Percentiles rank a stretch among this genome's conserved stretches.
Conservation (phyloP, 805 yeast genomes). For the Ogataea angusta region DNA sequence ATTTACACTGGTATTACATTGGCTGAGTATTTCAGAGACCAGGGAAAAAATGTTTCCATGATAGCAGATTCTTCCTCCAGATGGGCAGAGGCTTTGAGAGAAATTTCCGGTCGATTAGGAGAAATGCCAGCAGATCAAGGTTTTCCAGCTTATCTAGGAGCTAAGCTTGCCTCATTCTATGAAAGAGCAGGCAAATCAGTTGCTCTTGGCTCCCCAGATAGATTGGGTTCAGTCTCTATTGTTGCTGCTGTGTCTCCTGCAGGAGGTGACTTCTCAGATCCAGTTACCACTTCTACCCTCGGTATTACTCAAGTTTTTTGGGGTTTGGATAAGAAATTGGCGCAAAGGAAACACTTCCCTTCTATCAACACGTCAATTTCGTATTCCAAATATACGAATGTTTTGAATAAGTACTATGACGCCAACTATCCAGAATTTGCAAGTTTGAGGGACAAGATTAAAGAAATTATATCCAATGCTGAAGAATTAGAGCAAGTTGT, state of each 20-base stretch:
- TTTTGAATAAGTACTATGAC: conserved; percentile 82
- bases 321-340: conserved; percentile 99
- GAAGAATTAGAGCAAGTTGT: conserved; percentile 99
- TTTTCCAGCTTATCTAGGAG: conserved; percentile 99
- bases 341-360: conserved; percentile 99
- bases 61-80: conserved; percentile 99
- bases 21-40: conserved; percentile 99
- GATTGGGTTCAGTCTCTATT: conserved; percentile 97
- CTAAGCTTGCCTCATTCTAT: conserved; percentile 96
- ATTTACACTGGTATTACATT: conserved; percentile 98
- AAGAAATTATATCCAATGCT: conserved; percentile 92
- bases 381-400: conserved; percentile 92
- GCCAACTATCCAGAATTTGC: conserved; percentile 89
- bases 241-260: conserved; percentile 99
- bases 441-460: conserved; percentile 81
- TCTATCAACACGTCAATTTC: conserved; percentile 95
- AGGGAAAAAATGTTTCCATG: conserved; percentile 98
- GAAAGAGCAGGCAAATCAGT: conserved; percentile 98
- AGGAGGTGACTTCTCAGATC: conserved; percentile 99
- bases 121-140: conserved; percentile 99
- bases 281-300: conserved; percentile 95
- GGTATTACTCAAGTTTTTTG: conserved; percentile 99
- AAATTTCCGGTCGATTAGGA: conserved; percentile 99
- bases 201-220: conserved; percentile 94
- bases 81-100: conserved; percentile 99